phyloP scores from a whole-genome alignment of 2,329 filamentous ascomycete genomes.

The Cladorrhinum sp. region DNA sequence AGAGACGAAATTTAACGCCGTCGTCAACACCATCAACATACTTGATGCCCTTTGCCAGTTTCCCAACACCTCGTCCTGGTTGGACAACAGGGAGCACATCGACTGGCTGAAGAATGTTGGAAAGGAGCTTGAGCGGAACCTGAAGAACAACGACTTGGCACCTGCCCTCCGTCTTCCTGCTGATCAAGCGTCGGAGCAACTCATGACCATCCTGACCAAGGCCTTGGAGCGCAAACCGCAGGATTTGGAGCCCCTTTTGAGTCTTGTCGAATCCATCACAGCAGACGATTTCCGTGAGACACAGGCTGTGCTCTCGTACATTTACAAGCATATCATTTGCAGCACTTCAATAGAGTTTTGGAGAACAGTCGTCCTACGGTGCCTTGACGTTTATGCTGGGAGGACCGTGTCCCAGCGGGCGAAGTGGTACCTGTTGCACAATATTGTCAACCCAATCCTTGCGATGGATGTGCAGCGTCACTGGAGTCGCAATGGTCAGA shows the following conservation, averaged over 20 bases:
- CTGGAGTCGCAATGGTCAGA: slow-evolving; percentile 59
- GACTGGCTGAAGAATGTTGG: slow-evolving; percentile 64
- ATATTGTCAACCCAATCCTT: slow-evolving; percentile 92
- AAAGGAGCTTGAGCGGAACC: slow-evolving; percentile 72
- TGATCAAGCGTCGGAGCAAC: slow-evolving; percentile 83
- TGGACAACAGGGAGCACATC: slow-evolving; percentile 62
- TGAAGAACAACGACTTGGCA: slow-evolving; percentile 67
- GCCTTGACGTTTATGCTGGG: slow-evolving; percentile 81
- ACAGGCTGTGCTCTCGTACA: slow-evolving; percentile 72
- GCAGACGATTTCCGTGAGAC: slow-evolving; percentile 76
- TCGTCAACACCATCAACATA: slow-evolving; percentile 85
- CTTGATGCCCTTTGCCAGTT: slow-evolving; percentile 74
- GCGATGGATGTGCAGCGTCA: slow-evolving; percentile 92
- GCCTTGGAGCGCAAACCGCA: slow-evolving; percentile 71
- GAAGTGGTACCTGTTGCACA: slow-evolving; percentile 87
- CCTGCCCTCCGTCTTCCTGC: slow-evolving; percentile 74
- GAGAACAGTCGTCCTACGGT: slow-evolving; percentile 76
- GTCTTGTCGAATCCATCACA: slow-evolving; percentile 79
- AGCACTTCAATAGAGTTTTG: slow-evolving; percentile 84
- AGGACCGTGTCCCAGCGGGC: slow-evolving; percentile 79
- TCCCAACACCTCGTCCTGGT: slow-evolving; percentile 64
- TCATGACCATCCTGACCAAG: slow-evolving; percentile 80
- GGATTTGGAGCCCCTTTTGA: slow-evolving; percentile 80
- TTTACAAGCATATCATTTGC: slow-evolving; percentile 80
- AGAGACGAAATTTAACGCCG: slow-evolving; percentile 65